Percentiles rank a stretch among this genome's conserved stretches.
phyloP scores from a whole-genome alignment of 805 yeast genomes.

The Schwanniomyces vanrijiae region DNA sequence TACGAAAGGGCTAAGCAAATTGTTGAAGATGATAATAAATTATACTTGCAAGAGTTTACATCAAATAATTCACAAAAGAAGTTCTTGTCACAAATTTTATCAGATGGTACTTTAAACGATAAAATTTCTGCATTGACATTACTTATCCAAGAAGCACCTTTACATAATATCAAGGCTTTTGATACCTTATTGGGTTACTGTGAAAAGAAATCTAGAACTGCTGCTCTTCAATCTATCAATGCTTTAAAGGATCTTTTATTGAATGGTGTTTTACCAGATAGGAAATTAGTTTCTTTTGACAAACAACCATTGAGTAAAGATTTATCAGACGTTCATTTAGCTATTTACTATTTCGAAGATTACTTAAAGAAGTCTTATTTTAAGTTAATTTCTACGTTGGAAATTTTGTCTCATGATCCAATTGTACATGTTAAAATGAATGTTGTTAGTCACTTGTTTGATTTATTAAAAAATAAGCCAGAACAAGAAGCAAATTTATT shows the following conservation, averaged over 20 bases:
- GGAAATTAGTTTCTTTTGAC: constrained; percentile 77
- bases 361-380: constrained; percentile 77
- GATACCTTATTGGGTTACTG: constrained; percentile 78
- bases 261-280: constrained; percentile 80
- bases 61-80: constrained; percentile 78
- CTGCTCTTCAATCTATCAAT: constrained; percentile 85
- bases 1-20: constrained; percentile 64
- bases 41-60: constrained; percentile 71
- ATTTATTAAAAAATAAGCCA: constrained; percentile 79
- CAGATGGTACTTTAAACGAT: constrained; percentile 93
- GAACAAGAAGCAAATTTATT: constrained; percentile 94
- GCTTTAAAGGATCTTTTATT: constrained; percentile 87
- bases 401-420: constrained; percentile 84
- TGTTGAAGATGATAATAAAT: constrained; percentile 67
- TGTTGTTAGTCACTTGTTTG: constrained; percentile 74
- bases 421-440: constrained; percentile 84
- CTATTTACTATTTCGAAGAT: constrained; percentile 85
- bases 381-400: constrained; percentile 72
- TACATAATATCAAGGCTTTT: constrained; percentile 82
- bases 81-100: constrained; percentile 83
- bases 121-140: constrained; percentile 93
- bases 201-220: constrained; percentile 88
- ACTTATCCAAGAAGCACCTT: constrained; percentile 90
- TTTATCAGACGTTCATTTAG: constrained; percentile 50
- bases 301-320: constrained; percentile 60